Conservation (phyloP, 2,329 filamentous ascomycete genomes). For the Intubia oerlemansii region DNA sequence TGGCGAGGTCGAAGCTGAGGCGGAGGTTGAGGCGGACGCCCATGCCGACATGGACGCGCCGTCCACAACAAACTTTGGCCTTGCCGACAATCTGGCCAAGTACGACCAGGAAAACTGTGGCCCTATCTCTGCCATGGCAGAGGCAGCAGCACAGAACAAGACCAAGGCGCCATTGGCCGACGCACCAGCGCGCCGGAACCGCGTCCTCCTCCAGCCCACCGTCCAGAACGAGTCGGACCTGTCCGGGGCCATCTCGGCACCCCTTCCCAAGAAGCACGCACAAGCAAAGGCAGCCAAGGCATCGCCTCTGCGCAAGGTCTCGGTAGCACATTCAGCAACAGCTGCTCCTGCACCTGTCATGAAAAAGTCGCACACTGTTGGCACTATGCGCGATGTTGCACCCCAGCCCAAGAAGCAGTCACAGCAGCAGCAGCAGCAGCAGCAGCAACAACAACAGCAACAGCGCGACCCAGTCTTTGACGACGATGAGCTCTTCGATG, state of each 20-base stretch:
- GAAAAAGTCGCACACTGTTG: neutral
- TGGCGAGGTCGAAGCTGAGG: constrained; percentile 1
- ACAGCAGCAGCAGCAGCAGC: no score
- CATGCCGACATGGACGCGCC: neutral
- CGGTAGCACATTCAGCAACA: no score
- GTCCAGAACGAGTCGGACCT: constrained; percentile 9
- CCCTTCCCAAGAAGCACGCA: neutral
- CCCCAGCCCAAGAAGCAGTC: no score
- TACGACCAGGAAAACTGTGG: constrained; percentile 7
- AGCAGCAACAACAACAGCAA: neutral
- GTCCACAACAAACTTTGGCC: constrained; percentile 7
- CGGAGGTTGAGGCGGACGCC: neutral
- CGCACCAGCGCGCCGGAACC: constrained; percentile 1
- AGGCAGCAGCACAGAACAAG: neutral
- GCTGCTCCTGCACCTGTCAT: neutral
- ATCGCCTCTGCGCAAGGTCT: constrained; percentile 2
- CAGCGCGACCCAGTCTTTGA: constrained; percentile 1
- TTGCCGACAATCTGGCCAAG: constrained; percentile 3
- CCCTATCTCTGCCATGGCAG: neutral
- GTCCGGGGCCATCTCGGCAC: constrained; percentile 5
- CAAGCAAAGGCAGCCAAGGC: neutral
- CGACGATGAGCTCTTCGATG: constrained; percentile 1
- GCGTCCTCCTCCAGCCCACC: constrained; percentile 5
- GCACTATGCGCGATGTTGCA: neutral
- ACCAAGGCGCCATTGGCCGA: neutral